Evolutionary conservation across 306 rosid genomes (phyloP).

Genomic region (Amphicarpaea edgeworthii): DNA sequence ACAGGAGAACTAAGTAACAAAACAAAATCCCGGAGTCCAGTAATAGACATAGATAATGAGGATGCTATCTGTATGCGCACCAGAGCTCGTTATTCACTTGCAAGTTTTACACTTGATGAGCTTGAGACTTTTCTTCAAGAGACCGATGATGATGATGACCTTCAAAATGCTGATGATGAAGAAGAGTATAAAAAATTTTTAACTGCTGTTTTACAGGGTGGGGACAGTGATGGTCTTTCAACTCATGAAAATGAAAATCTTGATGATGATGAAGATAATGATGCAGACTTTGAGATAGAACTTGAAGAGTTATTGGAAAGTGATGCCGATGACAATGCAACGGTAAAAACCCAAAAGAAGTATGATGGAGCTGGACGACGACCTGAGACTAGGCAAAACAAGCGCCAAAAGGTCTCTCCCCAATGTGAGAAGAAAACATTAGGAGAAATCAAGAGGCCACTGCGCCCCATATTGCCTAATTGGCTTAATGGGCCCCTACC

Average conservation of each 20-base stretch:
- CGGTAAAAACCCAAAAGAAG: constrained; percentile 49
- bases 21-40: constrained; percentile 44
- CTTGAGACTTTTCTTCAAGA: constrained; percentile 97
- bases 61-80: constrained; percentile 96
- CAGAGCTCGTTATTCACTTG: constrained; percentile 93
- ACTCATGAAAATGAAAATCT: constrained; percentile 69
- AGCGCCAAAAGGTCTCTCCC: constrained; percentile 59
- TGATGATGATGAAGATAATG: constrained; percentile 93
- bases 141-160: constrained; percentile 94
- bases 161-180: constrained; percentile 87
- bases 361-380: constrained; percentile 69
- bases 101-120: constrained; percentile 89
- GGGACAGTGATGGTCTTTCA: constrained; percentile 62
- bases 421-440: constrained; percentile 59
- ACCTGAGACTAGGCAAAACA: constrained; percentile 90
- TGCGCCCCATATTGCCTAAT: constrained; percentile 87
- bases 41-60: constrained; percentile 61
- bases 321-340: constrained; percentile 68
- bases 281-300: constrained; percentile 96
- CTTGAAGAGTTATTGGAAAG: constrained; percentile 95
- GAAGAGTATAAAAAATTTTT: constrained; percentile 94
- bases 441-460: constrained; percentile 69
- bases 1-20: constrained; percentile 52
- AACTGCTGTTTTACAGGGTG: constrained; percentile 79
- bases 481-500: constrained; percentile 57